Evolutionary conservation across 225 moss, liverwort and hornwort species (phyloP), one percentile per base, ranked within the genome.

Genomic region (Antitrichia curtipendula): DNA sequence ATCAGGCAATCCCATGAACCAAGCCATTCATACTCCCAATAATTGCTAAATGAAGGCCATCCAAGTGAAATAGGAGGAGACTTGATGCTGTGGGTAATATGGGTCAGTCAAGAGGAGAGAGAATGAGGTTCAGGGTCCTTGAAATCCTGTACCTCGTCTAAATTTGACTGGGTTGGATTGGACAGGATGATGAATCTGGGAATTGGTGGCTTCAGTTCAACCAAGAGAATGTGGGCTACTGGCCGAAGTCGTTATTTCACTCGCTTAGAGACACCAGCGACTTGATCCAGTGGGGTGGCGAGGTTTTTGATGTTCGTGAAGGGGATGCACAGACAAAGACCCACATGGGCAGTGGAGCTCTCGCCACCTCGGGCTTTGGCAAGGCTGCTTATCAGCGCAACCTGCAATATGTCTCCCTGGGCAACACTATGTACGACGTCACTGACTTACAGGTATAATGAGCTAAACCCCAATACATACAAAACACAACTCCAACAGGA

Each of bases 161-260:
- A 38, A 40, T 54, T 18, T 29, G 69, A 5, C 28, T 49, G 28
- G 29, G 40, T 41, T 49, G 70, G 13, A 84, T 69, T 41, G 60
- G 45, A 36, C 66, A 66, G 95, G 94, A 95, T 70, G 89, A 89
- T 43, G 86, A 68, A 76, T 90, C 90, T 6, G 94, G 92, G 7
- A 90, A 94, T 60, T 95, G 95, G 95, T 95, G 95, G 95, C 94
- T 95, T 23, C 92, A 95, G 89, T 89, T 86, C 74, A 94, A 95
- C 91, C 84, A 94, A 71, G 95, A 95, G 86, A 84, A 91, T 20
- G 95, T 95, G 52, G 95, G 95, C 4, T 95, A 95, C 34, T 94
- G 95, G 95, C 95, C 92, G 24, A 68, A 73, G 28, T 89, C 84
- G 7, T 81, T 95, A 21, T 95, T 94, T 76, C 89, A 91, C 90